Percentiles rank a stretch among this genome's conserved stretches.
Evolutionary conservation across 164 flowering plant genomes (phyloP).

Genomic region (Vitis labrusca): DNA sequence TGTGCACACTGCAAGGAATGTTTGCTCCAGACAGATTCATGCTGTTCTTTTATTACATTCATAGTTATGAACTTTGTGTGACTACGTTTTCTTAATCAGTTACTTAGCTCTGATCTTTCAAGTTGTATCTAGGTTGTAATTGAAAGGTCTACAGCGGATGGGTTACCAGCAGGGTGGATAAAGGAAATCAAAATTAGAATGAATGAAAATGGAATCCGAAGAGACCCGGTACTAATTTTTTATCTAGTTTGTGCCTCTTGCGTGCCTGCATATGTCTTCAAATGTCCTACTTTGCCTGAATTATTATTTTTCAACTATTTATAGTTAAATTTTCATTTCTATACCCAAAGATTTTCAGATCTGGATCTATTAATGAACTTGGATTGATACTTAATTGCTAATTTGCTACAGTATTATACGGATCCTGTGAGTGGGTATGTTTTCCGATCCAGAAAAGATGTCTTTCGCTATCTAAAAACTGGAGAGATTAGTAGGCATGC

Average conservation of each 20-base stretch:
- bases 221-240: constrained; percentile 31
- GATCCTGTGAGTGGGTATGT: constrained; percentile 32
- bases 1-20: neutral
- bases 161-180: constrained; percentile 34
- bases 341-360: neutral
- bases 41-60: neutral
- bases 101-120: constrained; percentile 4
- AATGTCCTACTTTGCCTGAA: no score
- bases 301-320: no score
- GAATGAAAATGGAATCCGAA: constrained; percentile 8
- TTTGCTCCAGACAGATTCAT: constrained; percentile 5
- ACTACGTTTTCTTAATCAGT: neutral
- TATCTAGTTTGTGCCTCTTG: no score
- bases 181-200: constrained; percentile 22
- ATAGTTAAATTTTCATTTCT: neutral
- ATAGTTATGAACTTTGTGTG: neutral
- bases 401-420: constrained; percentile 27
- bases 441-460: constrained; percentile 35
- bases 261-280: no score
- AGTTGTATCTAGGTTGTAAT: constrained; percentile 25
- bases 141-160: constrained; percentile 14
- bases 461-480: constrained; percentile 27
- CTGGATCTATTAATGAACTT: neutral
- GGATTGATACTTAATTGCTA: constrained; percentile 1
- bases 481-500: constrained; percentile 35